phyloP scores from a whole-genome alignment of 306 rosid genomes.

The Calophaca sinica region DNA sequence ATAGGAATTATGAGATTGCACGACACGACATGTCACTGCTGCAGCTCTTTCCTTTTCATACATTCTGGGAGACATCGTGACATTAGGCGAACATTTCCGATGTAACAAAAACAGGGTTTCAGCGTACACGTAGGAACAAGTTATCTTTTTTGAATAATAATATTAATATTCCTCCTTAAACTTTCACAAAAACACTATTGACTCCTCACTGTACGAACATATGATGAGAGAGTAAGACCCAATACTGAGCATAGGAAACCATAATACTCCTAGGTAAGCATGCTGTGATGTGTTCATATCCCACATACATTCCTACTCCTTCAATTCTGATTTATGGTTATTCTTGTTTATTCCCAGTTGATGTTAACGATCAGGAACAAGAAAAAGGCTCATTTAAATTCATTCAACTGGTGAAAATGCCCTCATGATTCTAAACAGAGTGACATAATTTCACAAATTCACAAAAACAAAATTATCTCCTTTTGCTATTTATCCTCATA shows the following conservation, averaged over 20 bases:
- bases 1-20: slow-evolving; percentile 46
- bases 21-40: slow-evolving; percentile 42
- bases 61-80: slow-evolving; percentile 44
- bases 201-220: slow-evolving; percentile 40
- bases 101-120: too few relatives aligned
- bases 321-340: too few relatives aligned
- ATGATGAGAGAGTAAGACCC: too few relatives aligned
- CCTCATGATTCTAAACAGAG: slow-evolving; percentile 3
- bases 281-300: too few relatives aligned
- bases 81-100: too few relatives aligned
- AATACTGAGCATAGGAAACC: too few relatives aligned
- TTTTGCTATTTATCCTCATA: not conserved
- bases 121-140: too few relatives aligned
- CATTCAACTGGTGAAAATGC: not conserved
- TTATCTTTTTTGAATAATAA: too few relatives aligned
- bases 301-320: too few relatives aligned
- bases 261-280: too few relatives aligned
- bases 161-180: too few relatives aligned
- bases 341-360: not conserved
- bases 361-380: not conserved
- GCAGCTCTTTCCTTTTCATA: slow-evolving; percentile 38
- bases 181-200: slow-evolving; percentile 3
- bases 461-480: not conserved
- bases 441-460: not conserved
- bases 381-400: not conserved